Evolutionary conservation across 2,329 filamentous ascomycete genomes (phyloP).

Genomic region (Penicillium sp.): DNA sequence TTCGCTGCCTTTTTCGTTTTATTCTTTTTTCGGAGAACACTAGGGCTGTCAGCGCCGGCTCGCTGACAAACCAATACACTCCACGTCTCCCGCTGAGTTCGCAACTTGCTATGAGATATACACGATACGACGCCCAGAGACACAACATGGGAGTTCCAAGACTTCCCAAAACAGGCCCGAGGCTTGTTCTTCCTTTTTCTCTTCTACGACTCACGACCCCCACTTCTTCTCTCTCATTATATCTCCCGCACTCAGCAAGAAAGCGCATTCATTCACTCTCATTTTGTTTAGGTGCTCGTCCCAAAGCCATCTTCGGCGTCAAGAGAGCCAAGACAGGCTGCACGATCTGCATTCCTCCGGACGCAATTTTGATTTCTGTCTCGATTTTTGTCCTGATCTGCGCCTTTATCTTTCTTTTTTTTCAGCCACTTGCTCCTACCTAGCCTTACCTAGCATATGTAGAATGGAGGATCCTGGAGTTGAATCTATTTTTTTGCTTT

Average conservation of each 20-base stretch:
- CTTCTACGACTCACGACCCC: neutral
- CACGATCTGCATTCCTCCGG: constrained; percentile 1
- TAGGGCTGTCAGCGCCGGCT: constrained; percentile 16
- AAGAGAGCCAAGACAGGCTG: constrained; percentile 5
- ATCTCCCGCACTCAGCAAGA: neutral
- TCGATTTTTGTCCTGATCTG: neutral
- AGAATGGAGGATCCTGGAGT: constrained; percentile 15
- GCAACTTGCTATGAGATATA: constrained; percentile 6
- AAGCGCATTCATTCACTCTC: neutral
- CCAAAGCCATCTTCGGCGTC: constrained; percentile 1
- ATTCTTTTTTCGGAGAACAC: constrained; percentile 1
- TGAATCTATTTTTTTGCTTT: constrained; percentile 4
- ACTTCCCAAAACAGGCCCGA: neutral
- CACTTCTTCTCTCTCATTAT: too few relatives aligned
- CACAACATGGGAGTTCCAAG: too few relatives aligned
- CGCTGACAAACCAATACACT: constrained; percentile 6
- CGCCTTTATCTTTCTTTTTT: neutral
- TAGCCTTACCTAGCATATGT: constrained; percentile 11
- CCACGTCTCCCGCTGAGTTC: neutral
- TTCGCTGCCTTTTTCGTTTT: neutral
- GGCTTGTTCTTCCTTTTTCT: neutral
- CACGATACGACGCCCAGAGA: neutral
- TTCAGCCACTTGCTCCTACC: neutral
- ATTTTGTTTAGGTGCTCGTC: neutral
- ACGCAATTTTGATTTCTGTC: neutral